Conservation (phyloP, 2,329 filamentous ascomycete genomes). For the Alternaria brassicae region DNA sequence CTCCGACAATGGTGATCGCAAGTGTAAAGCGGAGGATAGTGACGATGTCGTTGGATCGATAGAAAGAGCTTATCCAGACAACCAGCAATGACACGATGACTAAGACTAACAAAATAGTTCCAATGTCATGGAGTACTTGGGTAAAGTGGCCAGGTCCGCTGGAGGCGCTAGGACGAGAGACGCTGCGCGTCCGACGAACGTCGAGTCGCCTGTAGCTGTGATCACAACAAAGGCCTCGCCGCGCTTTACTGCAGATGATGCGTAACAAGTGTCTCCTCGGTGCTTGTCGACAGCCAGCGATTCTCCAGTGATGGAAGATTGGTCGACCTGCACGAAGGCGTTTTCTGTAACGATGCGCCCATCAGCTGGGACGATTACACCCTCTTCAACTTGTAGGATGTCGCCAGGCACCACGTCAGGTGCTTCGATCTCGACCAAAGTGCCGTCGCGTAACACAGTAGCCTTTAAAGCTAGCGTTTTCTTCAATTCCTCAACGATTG, state of each 20-base stretch:
- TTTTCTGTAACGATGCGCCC: slow-evolving; percentile 84
- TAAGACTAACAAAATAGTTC: slow-evolving; percentile 78
- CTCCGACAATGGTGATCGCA: slow-evolving; percentile 89
- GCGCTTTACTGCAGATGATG: slow-evolving; percentile 89
- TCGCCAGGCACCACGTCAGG: slow-evolving; percentile 87
- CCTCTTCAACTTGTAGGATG: slow-evolving; percentile 88
- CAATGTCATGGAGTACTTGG: slow-evolving; percentile 86
- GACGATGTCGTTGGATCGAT: slow-evolving; percentile 82
- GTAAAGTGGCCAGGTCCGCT: slow-evolving; percentile 85
- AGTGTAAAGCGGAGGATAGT: slow-evolving; percentile 83
- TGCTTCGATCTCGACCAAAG: slow-evolving; percentile 79
- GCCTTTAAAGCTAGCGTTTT: slow-evolving; percentile 89
- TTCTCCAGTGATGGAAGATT: slow-evolving; percentile 90
- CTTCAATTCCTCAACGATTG: slow-evolving; percentile 89
- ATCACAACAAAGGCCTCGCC: slow-evolving; percentile 85
- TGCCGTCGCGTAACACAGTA: slow-evolving; percentile 81
- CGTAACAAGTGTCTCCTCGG: slow-evolving; percentile 79
- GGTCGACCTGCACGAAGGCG: slow-evolving; percentile 87
- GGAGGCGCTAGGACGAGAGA: slow-evolving; percentile 79
- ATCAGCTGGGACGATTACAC: slow-evolving; percentile 89
- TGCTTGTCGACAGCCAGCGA: slow-evolving; percentile 91
- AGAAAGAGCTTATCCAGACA: slow-evolving; percentile 88
- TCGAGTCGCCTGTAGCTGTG: slow-evolving; percentile 85
- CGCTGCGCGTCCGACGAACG: slow-evolving; percentile 87
- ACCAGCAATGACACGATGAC: slow-evolving; percentile 81